These are phyloP conservation scores for Penicillium palitans DNA, from an alignment of 2,329 filamentous ascomycete species.

Conservation along the genomic window DNA sequence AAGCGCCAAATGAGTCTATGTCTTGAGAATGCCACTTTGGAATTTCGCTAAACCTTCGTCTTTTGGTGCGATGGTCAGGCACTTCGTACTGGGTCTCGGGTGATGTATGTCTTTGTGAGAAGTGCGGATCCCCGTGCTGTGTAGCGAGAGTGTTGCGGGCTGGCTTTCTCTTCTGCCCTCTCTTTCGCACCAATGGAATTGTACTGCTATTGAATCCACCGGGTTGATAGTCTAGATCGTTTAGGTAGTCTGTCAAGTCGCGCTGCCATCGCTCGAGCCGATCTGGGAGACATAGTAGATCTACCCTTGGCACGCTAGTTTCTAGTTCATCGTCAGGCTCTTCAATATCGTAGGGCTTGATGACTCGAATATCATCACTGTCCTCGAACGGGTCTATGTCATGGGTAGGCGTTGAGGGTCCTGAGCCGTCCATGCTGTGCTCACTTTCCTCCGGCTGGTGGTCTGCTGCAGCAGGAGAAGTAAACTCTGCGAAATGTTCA, in stretches of 20 bases:
- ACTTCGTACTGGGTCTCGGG: constrained; percentile 16
- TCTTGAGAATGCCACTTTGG: constrained; percentile 14
- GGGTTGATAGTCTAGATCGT: constrained; percentile 33
- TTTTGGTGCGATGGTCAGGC: constrained; percentile 26
- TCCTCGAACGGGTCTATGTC: constrained; percentile 8
- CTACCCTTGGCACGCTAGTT: not conserved
- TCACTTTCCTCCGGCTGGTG: constrained; percentile 11
- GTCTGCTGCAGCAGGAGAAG: not conserved
- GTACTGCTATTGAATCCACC: constrained; percentile 20
- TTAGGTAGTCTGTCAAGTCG: constrained; percentile 38
- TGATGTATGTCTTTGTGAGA: constrained; percentile 7
- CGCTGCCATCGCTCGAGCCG: constrained; percentile 33
- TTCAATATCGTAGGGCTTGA: constrained; percentile 44
- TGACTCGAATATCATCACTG: constrained; percentile 28
- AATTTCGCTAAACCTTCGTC: constrained; percentile 26
- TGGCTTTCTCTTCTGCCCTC: constrained; percentile 41
- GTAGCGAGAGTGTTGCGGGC: constrained; percentile 15
- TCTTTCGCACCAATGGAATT: constrained; percentile 14
- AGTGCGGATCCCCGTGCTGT: constrained; percentile 6
- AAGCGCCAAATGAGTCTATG: constrained; percentile 14
- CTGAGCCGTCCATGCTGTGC: constrained; percentile 16
- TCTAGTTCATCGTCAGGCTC: constrained; percentile 35
- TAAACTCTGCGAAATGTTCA: not conserved
- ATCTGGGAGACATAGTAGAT: constrained; percentile 24
- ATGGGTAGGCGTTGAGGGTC: constrained; percentile 15